These are phyloP conservation scores for Dothideomycetidae sp. DNA, from an alignment of 2,329 filamentous ascomycete genomes.

Conservation along the genomic window DNA sequence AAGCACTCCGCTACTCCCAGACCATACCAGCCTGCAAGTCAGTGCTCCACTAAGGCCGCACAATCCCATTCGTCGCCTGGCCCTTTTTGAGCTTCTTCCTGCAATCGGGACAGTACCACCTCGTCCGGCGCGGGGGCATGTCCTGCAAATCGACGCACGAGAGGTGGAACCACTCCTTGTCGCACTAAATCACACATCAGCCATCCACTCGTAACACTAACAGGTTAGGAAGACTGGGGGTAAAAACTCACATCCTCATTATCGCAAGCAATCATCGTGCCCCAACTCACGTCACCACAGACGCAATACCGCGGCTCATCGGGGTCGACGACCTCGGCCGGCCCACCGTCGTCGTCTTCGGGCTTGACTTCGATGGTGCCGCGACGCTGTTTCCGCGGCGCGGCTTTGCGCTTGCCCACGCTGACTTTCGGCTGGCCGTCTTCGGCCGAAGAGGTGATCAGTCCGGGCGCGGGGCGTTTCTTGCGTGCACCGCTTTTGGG, in stretches of 20 bases:
- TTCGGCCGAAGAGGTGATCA: conserved; percentile 48
- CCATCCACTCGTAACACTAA: too few relatives aligned
- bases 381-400: conserved; percentile 48
- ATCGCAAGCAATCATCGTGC: conserved; percentile 62
- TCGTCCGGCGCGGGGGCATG: conserved; percentile 56
- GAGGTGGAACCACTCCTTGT: conserved; percentile 75
- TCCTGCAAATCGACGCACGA: conserved; percentile 57
- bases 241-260: conserved; percentile 51
- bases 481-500: conserved; percentile 29
- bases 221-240: conserved; percentile 8
- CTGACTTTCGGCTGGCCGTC: conserved; percentile 50
- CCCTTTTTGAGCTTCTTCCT: conserved; percentile 34
- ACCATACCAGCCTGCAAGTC: too few relatives aligned
- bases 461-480: conserved; percentile 58
- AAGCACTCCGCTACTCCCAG: too few relatives aligned
- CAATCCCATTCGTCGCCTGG: conserved; percentile 19
- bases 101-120: conserved; percentile 78
- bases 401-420: conserved; percentile 56
- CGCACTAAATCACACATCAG: conserved; percentile 39
- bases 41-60: conserved; percentile 10
- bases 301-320: conserved; percentile 64
- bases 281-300: conserved; percentile 67
- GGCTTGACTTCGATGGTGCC: conserved; percentile 21
- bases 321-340: conserved; percentile 46
- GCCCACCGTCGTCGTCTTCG: conserved; percentile 36